Base-by-base conservation (phyloP, 192 early-diverging fungal species). In the Cladochytrium replicatum region DNA sequence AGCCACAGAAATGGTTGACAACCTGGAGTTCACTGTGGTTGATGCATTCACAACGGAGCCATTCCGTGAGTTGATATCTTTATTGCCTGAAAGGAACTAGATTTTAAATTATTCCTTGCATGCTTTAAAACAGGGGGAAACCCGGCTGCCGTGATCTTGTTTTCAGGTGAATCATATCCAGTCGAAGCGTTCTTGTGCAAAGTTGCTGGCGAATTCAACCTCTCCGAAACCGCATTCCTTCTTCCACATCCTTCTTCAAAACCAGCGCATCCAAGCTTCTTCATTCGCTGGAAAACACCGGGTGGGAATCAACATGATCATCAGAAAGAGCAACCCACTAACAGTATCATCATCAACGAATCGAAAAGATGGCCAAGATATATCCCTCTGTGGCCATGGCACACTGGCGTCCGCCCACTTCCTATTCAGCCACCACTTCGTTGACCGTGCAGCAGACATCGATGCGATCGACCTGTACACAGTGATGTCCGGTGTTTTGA, bases 181-280 rank as follows among this genome's bases (percentile, higher is more conserved):
- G 9, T 11, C 7, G 50, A 51, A 24, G 43, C 6, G 11, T 6
- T 51, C 15, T 21, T 51, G 7, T 4, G 5, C 5, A 48, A 50
- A 6, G 46, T 51, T 19, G 50, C 50, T 6, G 49, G 45, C 23
- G 71, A 74, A 21, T 57, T 74, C 64, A 69, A 67, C 44, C 40
- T 64, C 7, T 42, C 60, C 37, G 71, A 74, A 30, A 74, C 71
- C 8, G 67, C 71, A 2, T 74, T 67, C 27, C 5, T 74, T 7
- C 54, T 48, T 1, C n/a, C n/a, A n/a, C 59, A 56, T 7, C 53
- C n/a, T 3, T 9, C 13, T 4, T n/a, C 32, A 31, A 32, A 9
- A 57, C 32, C 24, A 28, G 11, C 22, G 4, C 9, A 8, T 8
- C 23, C 4, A 4, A n/a, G 22, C 32, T 32, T 22, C 6, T 6